Conservation (phyloP, 192 early-diverging fungal species). For the Coemansia sp. region DNA sequence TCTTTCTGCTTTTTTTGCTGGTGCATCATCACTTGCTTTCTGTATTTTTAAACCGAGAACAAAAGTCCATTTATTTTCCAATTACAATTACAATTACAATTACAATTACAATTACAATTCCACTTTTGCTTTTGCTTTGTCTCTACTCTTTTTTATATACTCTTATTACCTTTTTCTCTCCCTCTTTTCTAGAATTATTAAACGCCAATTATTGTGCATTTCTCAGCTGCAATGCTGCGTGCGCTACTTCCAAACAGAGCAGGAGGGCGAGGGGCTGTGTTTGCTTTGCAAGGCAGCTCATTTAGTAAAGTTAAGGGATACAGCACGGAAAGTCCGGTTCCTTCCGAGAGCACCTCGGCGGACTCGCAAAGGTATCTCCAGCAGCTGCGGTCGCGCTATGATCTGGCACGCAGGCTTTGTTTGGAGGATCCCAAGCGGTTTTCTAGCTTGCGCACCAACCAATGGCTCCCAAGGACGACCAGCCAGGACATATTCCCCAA, state of each 20-base stretch:
- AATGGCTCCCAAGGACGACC: conserved; percentile 18
- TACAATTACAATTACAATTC: no score
- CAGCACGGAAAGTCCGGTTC: background rate
- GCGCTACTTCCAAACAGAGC: background rate
- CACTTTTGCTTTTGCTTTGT: no score
- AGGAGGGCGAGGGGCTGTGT: background rate
- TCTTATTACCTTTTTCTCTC: no score
- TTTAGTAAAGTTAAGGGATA: no score
- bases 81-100: no score
- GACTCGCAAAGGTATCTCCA: conserved; percentile 5
- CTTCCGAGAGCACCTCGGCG: no score
- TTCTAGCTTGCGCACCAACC: conserved; percentile 11
- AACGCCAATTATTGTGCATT: background rate
- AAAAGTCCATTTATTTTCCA: no score
- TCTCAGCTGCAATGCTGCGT: background rate
- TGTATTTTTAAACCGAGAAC: no score
- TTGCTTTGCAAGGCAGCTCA: background rate
- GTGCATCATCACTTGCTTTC: no score
- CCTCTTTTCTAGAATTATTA: background rate
- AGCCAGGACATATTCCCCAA: conserved; percentile 54
- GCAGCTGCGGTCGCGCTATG: conserved; percentile 20
- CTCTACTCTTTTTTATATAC: no score
- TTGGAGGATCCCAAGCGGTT: conserved; percentile 22
- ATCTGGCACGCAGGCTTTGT: conserved; percentile 20
- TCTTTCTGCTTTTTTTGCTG: no score